These are phyloP conservation scores for Pholiota conissans DNA, from an alignment of 768 basidiomycete genomes.

Conservation along the genomic window DNA sequence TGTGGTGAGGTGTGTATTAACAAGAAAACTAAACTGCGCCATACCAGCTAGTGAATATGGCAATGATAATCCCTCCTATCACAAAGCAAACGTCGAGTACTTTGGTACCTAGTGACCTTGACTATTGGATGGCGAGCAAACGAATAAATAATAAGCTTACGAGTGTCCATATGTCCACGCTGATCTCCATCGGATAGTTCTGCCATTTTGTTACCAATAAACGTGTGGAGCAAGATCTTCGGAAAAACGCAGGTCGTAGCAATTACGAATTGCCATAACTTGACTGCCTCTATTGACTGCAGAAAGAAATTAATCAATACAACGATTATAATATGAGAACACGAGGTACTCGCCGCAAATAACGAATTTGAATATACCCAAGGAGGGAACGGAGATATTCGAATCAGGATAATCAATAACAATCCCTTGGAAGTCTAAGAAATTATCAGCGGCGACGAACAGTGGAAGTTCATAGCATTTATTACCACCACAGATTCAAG, in stretches of 20 bases:
- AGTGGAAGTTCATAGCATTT: too few species aligned
- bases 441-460: too few species aligned
- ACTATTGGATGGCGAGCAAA: constrained; percentile 5
- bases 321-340: background rate
- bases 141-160: constrained; percentile 37
- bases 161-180: constrained; percentile 72
- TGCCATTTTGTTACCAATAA: constrained; percentile 77
- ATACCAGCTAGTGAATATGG: constrained; percentile 67
- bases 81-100: constrained; percentile 63
- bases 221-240: constrained; percentile 70
- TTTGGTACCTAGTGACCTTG: constrained; percentile 49
- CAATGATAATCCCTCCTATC: constrained; percentile 56
- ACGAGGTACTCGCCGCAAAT: constrained; percentile 58
- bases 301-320: constrained; percentile 2
- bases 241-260: constrained; percentile 75
- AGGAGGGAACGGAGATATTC: constrained; percentile 80
- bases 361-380: constrained; percentile 87
- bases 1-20: constrained; percentile 5
- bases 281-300: constrained; percentile 73
- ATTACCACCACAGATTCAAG: constrained; percentile 74
- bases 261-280: constrained; percentile 71
- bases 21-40: constrained; percentile 25
- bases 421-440: constrained; percentile 69
- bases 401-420: constrained; percentile 79
- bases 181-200: constrained; percentile 75